Evolutionary conservation across 768 basidiomycete genomes (phyloP).

Genomic region (Boletales sp.): DNA sequence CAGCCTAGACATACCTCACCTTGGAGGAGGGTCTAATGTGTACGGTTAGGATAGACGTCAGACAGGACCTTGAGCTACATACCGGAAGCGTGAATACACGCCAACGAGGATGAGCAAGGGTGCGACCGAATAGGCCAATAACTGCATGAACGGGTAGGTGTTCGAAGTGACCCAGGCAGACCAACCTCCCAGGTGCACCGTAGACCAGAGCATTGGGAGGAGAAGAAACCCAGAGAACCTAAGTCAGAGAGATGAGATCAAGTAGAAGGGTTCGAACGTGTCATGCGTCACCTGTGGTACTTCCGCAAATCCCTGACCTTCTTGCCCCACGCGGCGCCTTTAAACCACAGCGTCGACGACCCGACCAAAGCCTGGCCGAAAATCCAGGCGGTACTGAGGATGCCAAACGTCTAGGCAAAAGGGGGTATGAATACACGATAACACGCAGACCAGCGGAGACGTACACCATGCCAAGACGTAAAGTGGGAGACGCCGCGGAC

Average conservation of each 20-base stretch:
- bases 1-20: no score
- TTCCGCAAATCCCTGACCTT: constrained; percentile 79
- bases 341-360: constrained; percentile 74
- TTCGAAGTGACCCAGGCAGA: constrained; percentile 53
- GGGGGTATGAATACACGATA: no score
- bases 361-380: constrained; percentile 59
- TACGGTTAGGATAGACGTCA: no score
- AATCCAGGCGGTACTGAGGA: constrained; percentile 59
- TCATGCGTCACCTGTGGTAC: constrained; percentile 59
- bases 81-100: constrained; percentile 53
- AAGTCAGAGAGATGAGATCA: not conserved
- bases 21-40: no score
- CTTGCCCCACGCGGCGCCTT: constrained; percentile 56
- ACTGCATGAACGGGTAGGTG: constrained; percentile 36
- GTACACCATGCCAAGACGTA: constrained; percentile 72
- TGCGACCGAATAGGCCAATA: constrained; percentile 53
- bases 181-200: constrained; percentile 63
- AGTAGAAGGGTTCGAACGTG: not conserved
- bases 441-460: constrained; percentile 13
- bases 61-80: constrained; percentile 8
- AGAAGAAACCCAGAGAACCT: constrained; percentile 75
- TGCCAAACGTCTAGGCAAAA: constrained; percentile 52
- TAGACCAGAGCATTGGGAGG: constrained; percentile 55
- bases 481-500: constrained; percentile 53
- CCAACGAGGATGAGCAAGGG: constrained; percentile 43